These are phyloP conservation scores for Boletus tomentosulus DNA, from an alignment of 768 basidiomycete species.

Conservation along the genomic window DNA sequence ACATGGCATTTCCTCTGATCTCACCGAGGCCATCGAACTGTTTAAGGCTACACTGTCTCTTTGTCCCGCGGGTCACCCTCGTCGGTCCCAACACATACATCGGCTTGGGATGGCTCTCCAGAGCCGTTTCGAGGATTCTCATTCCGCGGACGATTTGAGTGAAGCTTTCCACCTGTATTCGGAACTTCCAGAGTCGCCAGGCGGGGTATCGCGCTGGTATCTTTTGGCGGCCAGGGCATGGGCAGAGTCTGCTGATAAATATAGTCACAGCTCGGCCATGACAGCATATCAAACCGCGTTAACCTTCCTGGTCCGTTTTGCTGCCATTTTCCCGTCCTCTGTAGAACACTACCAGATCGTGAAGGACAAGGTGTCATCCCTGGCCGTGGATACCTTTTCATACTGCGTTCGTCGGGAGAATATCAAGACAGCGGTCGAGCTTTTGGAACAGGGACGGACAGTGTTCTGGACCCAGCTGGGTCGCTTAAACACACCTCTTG, in stretches of 20 bases:
- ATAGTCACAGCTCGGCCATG: neutral
- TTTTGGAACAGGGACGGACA: neutral
- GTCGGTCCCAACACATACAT: neutral
- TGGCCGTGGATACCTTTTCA: neutral
- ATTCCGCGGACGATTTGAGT: constrained; percentile 4
- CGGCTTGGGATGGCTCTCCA: constrained; percentile 7
- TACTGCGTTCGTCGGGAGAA: neutral
- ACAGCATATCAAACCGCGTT: neutral
- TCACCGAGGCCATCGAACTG: neutral
- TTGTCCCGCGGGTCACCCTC: neutral
- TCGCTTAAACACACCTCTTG: neutral
- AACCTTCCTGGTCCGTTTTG: neutral
- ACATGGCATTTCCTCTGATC: neutral
- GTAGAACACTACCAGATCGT: neutral
- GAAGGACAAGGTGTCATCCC: neutral
- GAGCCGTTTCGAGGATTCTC: constrained; percentile 8
- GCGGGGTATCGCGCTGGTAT: neutral
- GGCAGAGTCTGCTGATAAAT: neutral
- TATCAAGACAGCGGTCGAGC: neutral
- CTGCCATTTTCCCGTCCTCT: neutral
- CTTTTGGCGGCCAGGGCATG: neutral
- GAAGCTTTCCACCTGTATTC: constrained; percentile 2
- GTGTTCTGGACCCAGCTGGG: neutral
- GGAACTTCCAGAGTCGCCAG: neutral
- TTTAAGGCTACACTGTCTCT: neutral